phyloP scores from a whole-genome alignment of 768 basidiomycete species.

The Coprinopsis strossmayeri region DNA sequence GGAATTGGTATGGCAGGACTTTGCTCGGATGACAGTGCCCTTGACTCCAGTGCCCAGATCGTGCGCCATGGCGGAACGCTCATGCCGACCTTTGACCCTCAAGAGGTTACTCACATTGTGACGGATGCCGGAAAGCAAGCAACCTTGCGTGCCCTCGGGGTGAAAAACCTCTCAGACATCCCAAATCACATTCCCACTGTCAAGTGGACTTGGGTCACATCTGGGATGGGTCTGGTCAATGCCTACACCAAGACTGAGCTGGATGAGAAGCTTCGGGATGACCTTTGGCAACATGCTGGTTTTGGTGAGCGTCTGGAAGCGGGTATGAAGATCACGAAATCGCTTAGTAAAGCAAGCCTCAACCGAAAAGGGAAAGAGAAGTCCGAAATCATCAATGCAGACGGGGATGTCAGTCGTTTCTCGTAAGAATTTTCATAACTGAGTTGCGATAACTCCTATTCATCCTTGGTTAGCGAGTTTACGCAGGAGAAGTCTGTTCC shows the following conservation, averaged over 20 bases:
- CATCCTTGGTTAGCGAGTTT: slow-evolving; percentile 1
- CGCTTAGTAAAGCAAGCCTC: slow-evolving; percentile 10
- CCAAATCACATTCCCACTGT: slow-evolving; percentile 61
- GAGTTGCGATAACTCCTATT: not conserved
- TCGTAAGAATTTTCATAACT: not conserved
- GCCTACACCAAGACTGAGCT: slow-evolving; percentile 20
- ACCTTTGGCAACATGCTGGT: slow-evolving; percentile 38
- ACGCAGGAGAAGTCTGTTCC: slow-evolving; percentile 2
- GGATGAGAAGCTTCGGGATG: slow-evolving; percentile 26
- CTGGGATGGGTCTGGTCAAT: slow-evolving; percentile 25
- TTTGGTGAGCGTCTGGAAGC: slow-evolving; percentile 43
- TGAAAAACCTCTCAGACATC: slow-evolving; percentile 47
- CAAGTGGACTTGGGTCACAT: slow-evolving; percentile 55
- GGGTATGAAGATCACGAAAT: slow-evolving; percentile 22
- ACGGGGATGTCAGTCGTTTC: slow-evolving; percentile 4
- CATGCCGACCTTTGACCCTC: slow-evolving; percentile 49
- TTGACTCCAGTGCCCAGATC: slow-evolving; percentile 36
- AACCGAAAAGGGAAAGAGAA: slow-evolving; percentile 23
- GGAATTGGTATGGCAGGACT: slow-evolving; percentile 48
- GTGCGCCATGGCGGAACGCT: slow-evolving; percentile 57
- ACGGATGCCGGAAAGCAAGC: slow-evolving; percentile 32
- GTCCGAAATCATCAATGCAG: slow-evolving; percentile 1
- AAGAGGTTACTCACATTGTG: slow-evolving; percentile 60
- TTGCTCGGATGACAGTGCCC: not conserved
- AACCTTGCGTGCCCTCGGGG: slow-evolving; percentile 36